These are phyloP conservation scores for Hypoxylon rubiginosum DNA, from an alignment of 2,329 filamentous ascomycete species.

Conservation along the genomic window DNA sequence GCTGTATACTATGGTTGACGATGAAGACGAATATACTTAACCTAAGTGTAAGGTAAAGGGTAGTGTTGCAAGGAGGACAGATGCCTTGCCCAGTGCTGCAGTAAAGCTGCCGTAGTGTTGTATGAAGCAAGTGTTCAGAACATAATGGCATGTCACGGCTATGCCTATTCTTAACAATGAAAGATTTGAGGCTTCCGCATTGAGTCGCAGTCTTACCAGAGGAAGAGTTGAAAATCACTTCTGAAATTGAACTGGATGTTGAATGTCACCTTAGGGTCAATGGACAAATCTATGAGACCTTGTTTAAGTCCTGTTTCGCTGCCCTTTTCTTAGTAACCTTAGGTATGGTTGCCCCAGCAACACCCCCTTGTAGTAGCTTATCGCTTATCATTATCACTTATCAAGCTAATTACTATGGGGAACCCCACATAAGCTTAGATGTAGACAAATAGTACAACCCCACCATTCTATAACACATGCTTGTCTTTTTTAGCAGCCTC, in stretches of 20 bases:
- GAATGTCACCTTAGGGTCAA: slow-evolving; percentile 21
- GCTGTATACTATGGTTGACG: slow-evolving; percentile 23
- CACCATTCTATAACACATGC: not conserved
- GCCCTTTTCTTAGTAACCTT: slow-evolving; percentile 29
- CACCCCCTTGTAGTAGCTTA: slow-evolving; percentile 1
- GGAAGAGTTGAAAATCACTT: not conserved
- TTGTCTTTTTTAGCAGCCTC: slow-evolving; percentile 20
- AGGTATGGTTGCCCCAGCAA: slow-evolving; percentile 32
- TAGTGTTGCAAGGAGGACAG: slow-evolving; percentile 38
- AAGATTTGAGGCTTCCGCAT: slow-evolving; percentile 30
- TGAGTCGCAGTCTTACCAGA: slow-evolving; percentile 16
- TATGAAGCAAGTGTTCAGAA: slow-evolving; percentile 37
- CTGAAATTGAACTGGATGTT: slow-evolving; percentile 11
- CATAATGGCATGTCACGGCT: slow-evolving; percentile 37
- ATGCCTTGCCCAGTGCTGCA: slow-evolving; percentile 39
- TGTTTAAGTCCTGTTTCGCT: slow-evolving; percentile 33
- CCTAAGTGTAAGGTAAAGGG: slow-evolving; percentile 19
- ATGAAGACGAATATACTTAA: slow-evolving; percentile 29
- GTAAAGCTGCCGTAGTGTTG: slow-evolving; percentile 24
- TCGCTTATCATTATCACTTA: slow-evolving; percentile 17
- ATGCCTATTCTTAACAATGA: slow-evolving; percentile 25
- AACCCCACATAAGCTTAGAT: not conserved
- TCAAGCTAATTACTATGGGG: not conserved
- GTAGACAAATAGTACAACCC: not conserved
- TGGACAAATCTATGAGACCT: slow-evolving; percentile 29